A percentile compares a stretch with the other conserved stretches of the same genome.
Evolutionary conservation across 352 stramenopile species (phyloP).

Genomic region (Phytophthora ohioensis): DNA sequence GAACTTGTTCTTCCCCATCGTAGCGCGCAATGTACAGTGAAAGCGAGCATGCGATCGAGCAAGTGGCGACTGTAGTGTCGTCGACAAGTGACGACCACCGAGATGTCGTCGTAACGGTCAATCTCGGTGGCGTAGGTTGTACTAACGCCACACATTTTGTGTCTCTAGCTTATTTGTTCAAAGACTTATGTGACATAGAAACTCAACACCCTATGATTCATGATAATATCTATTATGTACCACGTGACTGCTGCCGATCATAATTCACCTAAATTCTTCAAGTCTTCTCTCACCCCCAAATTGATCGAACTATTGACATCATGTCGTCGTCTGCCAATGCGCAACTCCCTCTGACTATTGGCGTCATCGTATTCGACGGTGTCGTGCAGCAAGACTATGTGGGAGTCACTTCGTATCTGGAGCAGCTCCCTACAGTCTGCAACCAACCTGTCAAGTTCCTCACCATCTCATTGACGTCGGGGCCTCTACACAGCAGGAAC

Average conservation of each 20-base stretch:
- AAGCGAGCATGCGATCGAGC: constrained; percentile 1
- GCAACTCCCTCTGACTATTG: constrained; percentile 45
- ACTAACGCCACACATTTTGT: constrained; percentile 6
- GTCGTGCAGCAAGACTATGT: constrained; percentile 74
- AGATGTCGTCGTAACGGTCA: constrained; percentile 24
- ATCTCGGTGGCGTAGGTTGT: constrained; percentile 21
- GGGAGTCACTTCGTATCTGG: constrained; percentile 64
- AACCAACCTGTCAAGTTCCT: constrained; percentile 56
- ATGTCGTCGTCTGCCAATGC: constrained; percentile 17
- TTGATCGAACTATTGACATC: neutral
- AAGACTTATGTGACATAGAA: constrained; percentile 12
- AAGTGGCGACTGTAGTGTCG: constrained; percentile 19
- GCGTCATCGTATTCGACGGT: constrained; percentile 66
- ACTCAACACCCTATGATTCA: constrained; percentile 11
- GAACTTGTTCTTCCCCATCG: constrained; percentile 45
- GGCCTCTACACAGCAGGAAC: constrained; percentile 47
- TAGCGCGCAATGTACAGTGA: constrained; percentile 8
- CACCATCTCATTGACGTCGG: constrained; percentile 53
- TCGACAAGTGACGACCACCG: constrained; percentile 18
- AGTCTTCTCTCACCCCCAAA: neutral
- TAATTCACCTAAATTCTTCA: neutral
- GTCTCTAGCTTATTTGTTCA: neutral
- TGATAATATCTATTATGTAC: no score
- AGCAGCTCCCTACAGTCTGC: constrained; percentile 55
- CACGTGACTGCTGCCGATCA: no score